phyloP scores from a whole-genome alignment of 106 monocot species.

The Xerophyta viscosa region DNA sequence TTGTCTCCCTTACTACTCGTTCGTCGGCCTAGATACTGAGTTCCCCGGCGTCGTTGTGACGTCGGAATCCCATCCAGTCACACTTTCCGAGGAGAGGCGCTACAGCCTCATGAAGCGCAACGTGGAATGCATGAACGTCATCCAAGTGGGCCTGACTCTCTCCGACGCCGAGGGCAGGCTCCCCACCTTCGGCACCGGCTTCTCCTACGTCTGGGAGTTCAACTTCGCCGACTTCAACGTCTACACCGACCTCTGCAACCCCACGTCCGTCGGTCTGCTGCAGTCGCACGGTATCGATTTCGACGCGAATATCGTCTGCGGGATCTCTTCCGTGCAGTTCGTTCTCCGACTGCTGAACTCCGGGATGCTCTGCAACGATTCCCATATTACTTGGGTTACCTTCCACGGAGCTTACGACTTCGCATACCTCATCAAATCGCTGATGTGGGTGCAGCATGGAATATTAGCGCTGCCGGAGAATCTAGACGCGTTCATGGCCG shows the following conservation, averaged over 20 bases:
- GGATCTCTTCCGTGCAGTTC: slow-evolving; percentile 19
- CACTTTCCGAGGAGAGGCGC: slow-evolving; percentile 11
- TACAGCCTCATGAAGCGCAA: slow-evolving; percentile 37
- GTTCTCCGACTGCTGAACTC: slow-evolving; percentile 28
- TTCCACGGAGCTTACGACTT: slow-evolving; percentile 46
- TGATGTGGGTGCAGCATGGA: slow-evolving; percentile 15
- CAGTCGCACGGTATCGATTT: slow-evolving; percentile 22
- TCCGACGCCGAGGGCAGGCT: slow-evolving; percentile 18
- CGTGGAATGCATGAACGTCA: slow-evolving; percentile 38
- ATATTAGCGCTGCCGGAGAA: slow-evolving; percentile 12
- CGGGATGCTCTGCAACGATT: slow-evolving; percentile 23
- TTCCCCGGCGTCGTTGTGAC: slow-evolving; percentile 31
- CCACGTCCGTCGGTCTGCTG: slow-evolving; percentile 8
- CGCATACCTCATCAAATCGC: slow-evolving; percentile 36
- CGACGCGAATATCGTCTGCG: slow-evolving; percentile 16
- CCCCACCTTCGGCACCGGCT: background rate
- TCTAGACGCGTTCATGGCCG: slow-evolving; percentile 16
- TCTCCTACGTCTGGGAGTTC: slow-evolving; percentile 27
- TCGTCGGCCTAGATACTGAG: slow-evolving; percentile 40
- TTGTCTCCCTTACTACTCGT: slow-evolving; percentile 18
- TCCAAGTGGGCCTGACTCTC: slow-evolving; percentile 49
- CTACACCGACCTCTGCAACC: too few relatives aligned
- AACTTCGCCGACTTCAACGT: slow-evolving; percentile 37
- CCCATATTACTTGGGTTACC: slow-evolving; percentile 17
- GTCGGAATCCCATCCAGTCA: too few relatives aligned